phyloP scores from a whole-genome alignment of 768 basidiomycete genomes.

The Omphalotus guepiniiformis region DNA sequence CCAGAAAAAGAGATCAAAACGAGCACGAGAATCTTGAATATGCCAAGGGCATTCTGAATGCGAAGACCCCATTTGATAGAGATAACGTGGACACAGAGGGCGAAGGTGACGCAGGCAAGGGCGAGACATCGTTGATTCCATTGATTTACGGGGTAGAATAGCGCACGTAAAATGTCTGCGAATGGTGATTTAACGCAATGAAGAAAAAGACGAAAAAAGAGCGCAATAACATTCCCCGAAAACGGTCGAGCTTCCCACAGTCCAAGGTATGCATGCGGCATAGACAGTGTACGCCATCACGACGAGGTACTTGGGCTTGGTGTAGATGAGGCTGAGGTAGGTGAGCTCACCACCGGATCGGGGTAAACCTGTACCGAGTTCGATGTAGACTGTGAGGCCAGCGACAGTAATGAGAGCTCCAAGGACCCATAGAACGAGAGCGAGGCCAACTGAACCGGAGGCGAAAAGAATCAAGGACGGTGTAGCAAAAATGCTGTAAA shows the following conservation, averaged over 20 bases:
- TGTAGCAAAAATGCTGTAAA: constrained; percentile 36
- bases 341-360: constrained; percentile 69
- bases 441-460: constrained; percentile 38
- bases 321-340: constrained; percentile 61
- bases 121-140: constrained; percentile 28
- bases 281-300: constrained; percentile 55
- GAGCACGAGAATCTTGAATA: constrained; percentile 50
- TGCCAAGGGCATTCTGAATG: constrained; percentile 60
- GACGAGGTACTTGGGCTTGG: constrained; percentile 49
- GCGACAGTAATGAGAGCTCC: constrained; percentile 36
- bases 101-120: constrained; percentile 31
- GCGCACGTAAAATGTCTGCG: constrained; percentile 30
- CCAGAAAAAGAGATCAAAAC: constrained; percentile 46
- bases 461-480: constrained; percentile 34
- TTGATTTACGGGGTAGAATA: constrained; percentile 22
- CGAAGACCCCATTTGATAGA: constrained; percentile 44
- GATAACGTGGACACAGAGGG: constrained; percentile 35
- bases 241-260: constrained; percentile 44
- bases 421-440: constrained; percentile 41
- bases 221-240: constrained; percentile 70
- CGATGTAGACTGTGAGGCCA: constrained; percentile 38
- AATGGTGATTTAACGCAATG: too few species aligned
- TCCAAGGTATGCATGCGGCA: constrained; percentile 40
- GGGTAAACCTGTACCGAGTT: constrained; percentile 42
- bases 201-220: too few species aligned